Base-by-base conservation (phyloP, 163 green algal species). In the Volvox carteri region DNA sequence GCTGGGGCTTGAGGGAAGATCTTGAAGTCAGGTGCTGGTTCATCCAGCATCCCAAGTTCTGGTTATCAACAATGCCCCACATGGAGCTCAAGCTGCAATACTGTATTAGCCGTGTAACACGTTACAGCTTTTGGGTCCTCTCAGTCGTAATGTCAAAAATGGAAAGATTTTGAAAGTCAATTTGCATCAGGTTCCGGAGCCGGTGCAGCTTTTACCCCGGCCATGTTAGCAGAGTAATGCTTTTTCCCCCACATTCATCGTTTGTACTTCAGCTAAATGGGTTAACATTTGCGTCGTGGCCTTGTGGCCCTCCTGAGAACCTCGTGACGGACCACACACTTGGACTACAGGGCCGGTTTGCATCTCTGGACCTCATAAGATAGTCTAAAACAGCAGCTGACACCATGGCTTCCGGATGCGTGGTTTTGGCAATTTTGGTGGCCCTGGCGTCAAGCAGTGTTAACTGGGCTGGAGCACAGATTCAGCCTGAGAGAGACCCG, bases 401-500 rank as follows among this genome's bases (percentile, higher is more conserved):
- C 30, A 18, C 28, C 8, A 77, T 77, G 68, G 39, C 68, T 52
- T 11, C n/a, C 37, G 14, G 37, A n/a, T 77, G 35, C 35, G 68
- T 37, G 68, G 35, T 77, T 77, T 70, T 70, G 48, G n/a, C 11
- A 33, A 4, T 84, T 9, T 56, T 70, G 30, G 48, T 70, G 46
- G 48, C 75, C 68, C 11, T 68, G 1, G 30, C 48, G 23, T 50
- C 30, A 48, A 2, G 14, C 48, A 68, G 33, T 5, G 30, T 70
- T 48, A 5, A 48, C 11, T 21, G 21, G 25, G 72, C 72, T 42
- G 41, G 41, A 33, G 78, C 56, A 44, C 58, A 76, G 19, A 21
- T 77, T 37, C 58, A 87, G 44, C 79, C 79, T 5, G 79, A 87
- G 35, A 87, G 30, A n/a, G 79, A 87, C 42, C 79, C 79, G 7